A percentile compares a stretch with the other conserved stretches of the same genome.
These are phyloP conservation scores for Citrus australasica DNA, from an alignment of 345 rosid genomes.

Conservation along the genomic window DNA sequence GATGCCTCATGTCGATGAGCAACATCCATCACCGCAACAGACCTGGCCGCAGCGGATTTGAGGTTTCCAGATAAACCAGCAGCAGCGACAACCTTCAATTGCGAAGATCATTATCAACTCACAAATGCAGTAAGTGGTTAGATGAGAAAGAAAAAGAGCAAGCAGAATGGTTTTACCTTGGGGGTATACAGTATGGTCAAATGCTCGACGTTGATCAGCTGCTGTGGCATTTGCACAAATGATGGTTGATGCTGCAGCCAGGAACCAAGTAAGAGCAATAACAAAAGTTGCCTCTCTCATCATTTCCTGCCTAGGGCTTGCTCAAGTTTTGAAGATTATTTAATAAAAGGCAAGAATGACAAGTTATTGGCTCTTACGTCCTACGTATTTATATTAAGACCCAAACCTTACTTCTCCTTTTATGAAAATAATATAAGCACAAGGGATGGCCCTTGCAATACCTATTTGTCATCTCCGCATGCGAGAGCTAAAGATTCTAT, in stretches of 20 bases:
- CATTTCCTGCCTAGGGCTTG: conserved; percentile 5
- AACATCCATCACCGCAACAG: conserved; percentile 28
- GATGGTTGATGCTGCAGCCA: conserved; percentile 17
- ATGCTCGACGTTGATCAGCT: conserved; percentile 13
- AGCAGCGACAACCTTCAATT: conserved; percentile 33
- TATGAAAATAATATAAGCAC: not conserved
- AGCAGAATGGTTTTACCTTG: conserved; percentile 13
- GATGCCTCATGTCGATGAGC: not conserved
- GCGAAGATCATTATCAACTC: not conserved
- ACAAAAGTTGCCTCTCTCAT: conserved; percentile 10
- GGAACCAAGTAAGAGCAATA: conserved; percentile 21
- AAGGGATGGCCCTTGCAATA: not conserved
- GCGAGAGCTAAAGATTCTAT: not conserved
- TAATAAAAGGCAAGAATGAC: not conserved
- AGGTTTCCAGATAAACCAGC: conserved; percentile 15
- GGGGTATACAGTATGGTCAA: conserved; percentile 20
- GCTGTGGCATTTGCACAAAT: conserved; percentile 24
- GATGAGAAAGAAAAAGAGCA: not conserved
- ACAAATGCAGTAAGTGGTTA: not conserved
- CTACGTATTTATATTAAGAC: conserved; percentile 8
- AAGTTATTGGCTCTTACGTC: not conserved
- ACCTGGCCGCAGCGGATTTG: conserved; percentile 16
- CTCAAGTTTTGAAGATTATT: not conserved
- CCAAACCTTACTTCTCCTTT: not conserved
- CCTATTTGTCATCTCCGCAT: not conserved